A percentile compares a stretch with the other conserved stretches of the same genome.
These are phyloP conservation scores for Nothophoma quercina DNA, from an alignment of 2,329 filamentous ascomycete genomes.

Conservation along the genomic window DNA sequence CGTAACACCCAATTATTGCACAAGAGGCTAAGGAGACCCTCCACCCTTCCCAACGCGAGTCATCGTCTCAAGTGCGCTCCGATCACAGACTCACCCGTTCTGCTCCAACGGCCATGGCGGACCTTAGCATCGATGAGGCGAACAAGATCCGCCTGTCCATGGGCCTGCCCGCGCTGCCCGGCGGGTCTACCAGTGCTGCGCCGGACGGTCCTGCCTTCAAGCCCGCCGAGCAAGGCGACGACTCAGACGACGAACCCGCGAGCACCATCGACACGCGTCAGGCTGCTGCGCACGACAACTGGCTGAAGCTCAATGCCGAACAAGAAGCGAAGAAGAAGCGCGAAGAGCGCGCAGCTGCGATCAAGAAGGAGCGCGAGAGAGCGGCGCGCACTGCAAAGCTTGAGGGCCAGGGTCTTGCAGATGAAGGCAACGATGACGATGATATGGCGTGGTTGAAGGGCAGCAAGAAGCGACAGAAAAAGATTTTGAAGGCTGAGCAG, in stretches of 20 bases:
- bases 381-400: conserved; percentile 78
- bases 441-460: conserved; percentile 86
- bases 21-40: too few relatives aligned
- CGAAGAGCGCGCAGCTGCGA: conserved; percentile 79
- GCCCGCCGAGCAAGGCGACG: conserved; percentile 55
- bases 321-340: conserved; percentile 75
- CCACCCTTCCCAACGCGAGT: too few relatives aligned
- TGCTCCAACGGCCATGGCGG: conserved; percentile 37
- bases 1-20: too few relatives aligned
- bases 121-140: conserved; percentile 78
- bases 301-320: conserved; percentile 73
- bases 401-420: conserved; percentile 84
- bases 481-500: conserved; percentile 76
- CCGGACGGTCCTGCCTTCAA: conserved; percentile 66
- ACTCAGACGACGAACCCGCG: conserved; percentile 71
- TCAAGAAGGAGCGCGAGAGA: conserved; percentile 86
- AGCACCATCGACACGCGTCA: conserved; percentile 86
- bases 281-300: conserved; percentile 78
- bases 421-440: conserved; percentile 73
- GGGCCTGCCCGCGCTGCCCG: conserved; percentile 87
- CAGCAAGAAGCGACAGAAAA: conserved; percentile 93
- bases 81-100: too few relatives aligned
- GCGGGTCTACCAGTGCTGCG: conserved; percentile 69
- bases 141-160: conserved; percentile 90
- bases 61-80: too few relatives aligned